A percentile compares a stretch with the other conserved stretches of the same genome.
These are phyloP conservation scores for Parachlorella kessleri DNA, from an alignment of 139 green algal species.

Conservation along the genomic window DNA sequence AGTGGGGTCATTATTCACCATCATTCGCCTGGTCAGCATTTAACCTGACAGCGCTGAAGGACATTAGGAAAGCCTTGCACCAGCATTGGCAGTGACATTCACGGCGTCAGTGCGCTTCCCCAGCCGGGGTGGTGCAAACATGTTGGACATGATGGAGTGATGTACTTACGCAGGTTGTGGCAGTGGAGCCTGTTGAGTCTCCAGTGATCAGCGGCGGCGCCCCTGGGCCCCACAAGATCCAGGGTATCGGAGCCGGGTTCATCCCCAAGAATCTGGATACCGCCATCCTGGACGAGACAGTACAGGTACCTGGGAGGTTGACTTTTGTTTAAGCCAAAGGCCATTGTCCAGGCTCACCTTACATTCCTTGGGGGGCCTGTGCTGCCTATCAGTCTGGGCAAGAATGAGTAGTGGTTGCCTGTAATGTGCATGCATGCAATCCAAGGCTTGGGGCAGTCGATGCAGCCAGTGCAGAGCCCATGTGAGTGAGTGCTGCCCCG, in stretches of 20 bases:
- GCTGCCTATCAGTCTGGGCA: background rate
- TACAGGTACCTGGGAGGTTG: too few relatives aligned
- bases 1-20: too few relatives aligned
- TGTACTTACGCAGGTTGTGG: constrained; percentile 74
- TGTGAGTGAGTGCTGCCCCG: too few relatives aligned
- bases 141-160: too few relatives aligned
- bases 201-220: constrained; percentile 64
- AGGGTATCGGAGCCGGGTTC: constrained; percentile 79
- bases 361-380: too few relatives aligned
- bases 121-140: too few relatives aligned
- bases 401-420: background rate
- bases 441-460: background rate
- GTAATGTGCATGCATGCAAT: background rate
- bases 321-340: too few relatives aligned
- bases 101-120: too few relatives aligned
- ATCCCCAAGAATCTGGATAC: constrained; percentile 88
- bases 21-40: too few relatives aligned
- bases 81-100: too few relatives aligned
- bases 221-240: constrained; percentile 95
- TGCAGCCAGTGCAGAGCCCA: background rate
- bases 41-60: too few relatives aligned
- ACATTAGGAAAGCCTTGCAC: too few relatives aligned
- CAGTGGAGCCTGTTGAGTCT: constrained; percentile 84
- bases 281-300: constrained; percentile 82
- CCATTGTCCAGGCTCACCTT: background rate